Percentiles rank a stretch among this genome's conserved stretches.
These are phyloP conservation scores for Lipomyces spencermartinsiae DNA, from an alignment of 805 yeast genomes.

Conservation along the genomic window DNA sequence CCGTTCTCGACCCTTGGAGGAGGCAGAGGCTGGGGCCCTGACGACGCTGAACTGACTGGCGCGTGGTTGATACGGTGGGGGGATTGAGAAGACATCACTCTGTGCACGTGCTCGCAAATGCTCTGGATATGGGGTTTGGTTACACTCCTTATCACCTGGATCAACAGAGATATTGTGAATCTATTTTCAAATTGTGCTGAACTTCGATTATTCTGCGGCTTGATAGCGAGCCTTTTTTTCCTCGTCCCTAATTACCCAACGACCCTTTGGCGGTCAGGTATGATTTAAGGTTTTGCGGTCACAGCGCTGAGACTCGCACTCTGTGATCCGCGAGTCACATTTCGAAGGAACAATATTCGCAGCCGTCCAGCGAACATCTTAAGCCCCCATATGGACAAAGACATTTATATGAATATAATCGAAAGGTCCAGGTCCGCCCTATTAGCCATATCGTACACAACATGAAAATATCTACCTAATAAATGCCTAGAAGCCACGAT, in stretches of 20 bases:
- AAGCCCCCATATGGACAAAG: neutral
- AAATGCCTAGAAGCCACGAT: neutral
- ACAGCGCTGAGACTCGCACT: neutral
- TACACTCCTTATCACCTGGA: neutral
- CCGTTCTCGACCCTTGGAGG: neutral
- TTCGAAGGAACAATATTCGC: neutral
- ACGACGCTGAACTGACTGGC: neutral
- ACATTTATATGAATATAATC: neutral
- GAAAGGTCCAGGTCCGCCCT: neutral
- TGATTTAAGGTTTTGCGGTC: neutral
- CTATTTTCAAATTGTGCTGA: neutral
- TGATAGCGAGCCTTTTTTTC: neutral
- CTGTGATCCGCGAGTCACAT: neutral
- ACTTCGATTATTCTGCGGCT: neutral
- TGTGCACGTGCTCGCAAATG: neutral
- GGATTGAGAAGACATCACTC: slow-evolving; percentile 1
- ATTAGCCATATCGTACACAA: slow-evolving; percentile 3
- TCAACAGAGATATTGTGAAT: neutral
- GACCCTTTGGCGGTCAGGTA: neutral
- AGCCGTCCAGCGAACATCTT: too few species aligned
- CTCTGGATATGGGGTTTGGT: neutral
- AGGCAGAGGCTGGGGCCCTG: neutral
- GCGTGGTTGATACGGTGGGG: slow-evolving; percentile 2
- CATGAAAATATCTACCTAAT: neutral
- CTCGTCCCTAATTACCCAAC: neutral